Percentiles rank a stretch among this genome's conserved stretches.
These are phyloP conservation scores for Aspergillus pseudoglaucus DNA, from an alignment of 2,329 filamentous ascomycete species.

Conservation along the genomic window DNA sequence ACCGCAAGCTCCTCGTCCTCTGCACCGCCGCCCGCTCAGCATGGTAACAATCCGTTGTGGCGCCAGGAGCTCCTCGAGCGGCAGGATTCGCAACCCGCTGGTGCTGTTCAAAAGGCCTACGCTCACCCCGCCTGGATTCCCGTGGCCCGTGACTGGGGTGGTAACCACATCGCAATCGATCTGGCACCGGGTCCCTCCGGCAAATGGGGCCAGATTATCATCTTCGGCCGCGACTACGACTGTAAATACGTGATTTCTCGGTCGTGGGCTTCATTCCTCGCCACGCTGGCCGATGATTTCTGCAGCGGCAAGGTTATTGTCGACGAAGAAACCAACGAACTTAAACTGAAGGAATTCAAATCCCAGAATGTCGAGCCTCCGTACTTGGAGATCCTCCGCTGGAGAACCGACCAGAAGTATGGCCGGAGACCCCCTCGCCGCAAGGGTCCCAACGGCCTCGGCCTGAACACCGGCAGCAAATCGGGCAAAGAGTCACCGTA, in stretches of 20 bases:
- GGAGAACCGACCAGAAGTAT: conserved; percentile 93
- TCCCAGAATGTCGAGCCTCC: conserved; percentile 79
- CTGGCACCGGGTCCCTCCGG: conserved; percentile 83
- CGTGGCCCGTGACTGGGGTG: conserved; percentile 93
- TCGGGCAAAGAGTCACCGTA: conserved; percentile 50
- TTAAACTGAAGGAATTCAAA: conserved; percentile 91
- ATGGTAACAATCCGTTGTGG: conserved; percentile 62
- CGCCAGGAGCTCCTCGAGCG: conserved; percentile 74
- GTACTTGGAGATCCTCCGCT: conserved; percentile 91
- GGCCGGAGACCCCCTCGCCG: conserved; percentile 54
- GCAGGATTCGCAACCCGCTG: conserved; percentile 81
- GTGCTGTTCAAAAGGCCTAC: conserved; percentile 85
- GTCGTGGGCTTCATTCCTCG: conserved; percentile 84
- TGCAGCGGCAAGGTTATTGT: conserved; percentile 84
- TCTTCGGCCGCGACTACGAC: conserved; percentile 96
- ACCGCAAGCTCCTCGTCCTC: conserved; percentile 64
- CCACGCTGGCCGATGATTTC: conserved; percentile 82
- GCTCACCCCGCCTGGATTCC: conserved; percentile 94
- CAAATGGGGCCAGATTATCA: conserved; percentile 92
- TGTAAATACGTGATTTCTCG: conserved; percentile 94
- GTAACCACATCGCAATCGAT: conserved; percentile 93
- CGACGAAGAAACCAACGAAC: conserved; percentile 83
- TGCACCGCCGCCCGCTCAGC: conserved; percentile 50
- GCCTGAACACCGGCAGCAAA: conserved; percentile 45
- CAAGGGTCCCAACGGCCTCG: conserved; percentile 43